phyloP scores from a whole-genome alignment of 2,329 filamentous ascomycete species.

The Penicillium griseofulvum region DNA sequence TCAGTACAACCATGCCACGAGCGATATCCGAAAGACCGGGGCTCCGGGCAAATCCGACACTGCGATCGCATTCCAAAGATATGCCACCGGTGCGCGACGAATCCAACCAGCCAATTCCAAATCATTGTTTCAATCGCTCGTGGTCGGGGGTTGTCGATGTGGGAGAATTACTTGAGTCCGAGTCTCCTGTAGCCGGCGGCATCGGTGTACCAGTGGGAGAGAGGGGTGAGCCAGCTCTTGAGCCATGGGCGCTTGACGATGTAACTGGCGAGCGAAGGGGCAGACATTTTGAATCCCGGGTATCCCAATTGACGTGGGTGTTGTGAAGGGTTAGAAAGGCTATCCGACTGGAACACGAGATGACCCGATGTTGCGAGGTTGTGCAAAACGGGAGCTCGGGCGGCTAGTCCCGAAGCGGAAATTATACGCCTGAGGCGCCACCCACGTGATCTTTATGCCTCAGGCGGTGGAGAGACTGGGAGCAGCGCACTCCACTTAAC shows the following conservation, averaged over 20 bases:
- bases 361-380: constrained; percentile 40
- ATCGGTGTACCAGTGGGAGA: constrained; percentile 85
- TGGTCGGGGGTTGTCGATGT: constrained; percentile 8
- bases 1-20: constrained; percentile 1
- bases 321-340: constrained; percentile 32
- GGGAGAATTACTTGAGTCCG: constrained; percentile 70
- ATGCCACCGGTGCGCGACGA: background rate
- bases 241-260: constrained; percentile 86
- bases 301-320: constrained; percentile 34
- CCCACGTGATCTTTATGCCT: constrained; percentile 29
- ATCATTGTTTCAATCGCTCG: constrained; percentile 10
- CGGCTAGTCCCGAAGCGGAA: constrained; percentile 31
- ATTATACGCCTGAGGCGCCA: constrained; percentile 18
- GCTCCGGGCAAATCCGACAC: constrained; percentile 12
- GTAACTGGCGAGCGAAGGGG: constrained; percentile 70
- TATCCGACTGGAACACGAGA: constrained; percentile 35
- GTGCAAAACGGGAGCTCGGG: constrained; percentile 41
- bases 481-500: constrained; percentile 23
- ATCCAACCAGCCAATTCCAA: background rate
- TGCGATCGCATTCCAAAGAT: constrained; percentile 1
- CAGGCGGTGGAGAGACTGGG: constrained; percentile 18
- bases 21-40: constrained; percentile 15
- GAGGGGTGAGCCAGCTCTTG: constrained; percentile 70
- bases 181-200: constrained; percentile 90
- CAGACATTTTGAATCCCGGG: constrained; percentile 59